Conservation (phyloP, 306 rosid species). For the Glycine tomentella region DNA sequence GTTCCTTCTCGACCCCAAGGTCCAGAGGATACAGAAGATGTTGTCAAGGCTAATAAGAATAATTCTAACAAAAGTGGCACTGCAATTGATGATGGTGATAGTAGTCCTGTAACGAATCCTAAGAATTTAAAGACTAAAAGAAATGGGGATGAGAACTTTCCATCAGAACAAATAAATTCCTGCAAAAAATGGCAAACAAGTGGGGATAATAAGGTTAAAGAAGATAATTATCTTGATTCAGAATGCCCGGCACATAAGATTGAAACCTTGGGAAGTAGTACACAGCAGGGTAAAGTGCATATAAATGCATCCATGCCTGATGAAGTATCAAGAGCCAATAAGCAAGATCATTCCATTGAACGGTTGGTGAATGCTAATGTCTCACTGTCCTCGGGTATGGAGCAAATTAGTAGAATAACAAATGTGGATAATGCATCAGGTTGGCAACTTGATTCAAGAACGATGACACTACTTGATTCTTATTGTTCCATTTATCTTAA, state of each 20-base stretch:
- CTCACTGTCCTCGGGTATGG: conserved; percentile 63
- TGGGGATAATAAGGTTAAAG: conserved; percentile 73
- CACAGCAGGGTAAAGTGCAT: conserved; percentile 67
- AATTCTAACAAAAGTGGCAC: conserved; percentile 60
- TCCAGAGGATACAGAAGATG: conserved; percentile 94
- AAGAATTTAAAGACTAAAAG: conserved; percentile 61
- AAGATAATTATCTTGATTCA: conserved; percentile 63
- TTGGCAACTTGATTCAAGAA: conserved; percentile 51
- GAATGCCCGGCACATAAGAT: conserved; percentile 59
- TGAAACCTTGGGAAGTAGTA: conserved; percentile 59
- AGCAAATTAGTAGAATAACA: conserved; percentile 75
- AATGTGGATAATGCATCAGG: conserved; percentile 74
- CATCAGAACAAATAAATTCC: conserved; percentile 74
- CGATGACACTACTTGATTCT: conserved; percentile 31
- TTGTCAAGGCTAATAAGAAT: conserved; percentile 60
- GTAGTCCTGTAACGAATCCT: conserved; percentile 64
- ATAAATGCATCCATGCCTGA: conserved; percentile 66
- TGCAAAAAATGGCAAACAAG: conserved; percentile 73
- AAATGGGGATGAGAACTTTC: conserved; percentile 71
- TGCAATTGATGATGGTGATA: conserved; percentile 65
- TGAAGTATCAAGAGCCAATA: conserved; percentile 70
- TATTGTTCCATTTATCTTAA: not conserved
- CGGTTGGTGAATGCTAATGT: conserved; percentile 60
- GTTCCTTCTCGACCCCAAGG: conserved; percentile 80
- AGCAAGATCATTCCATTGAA: conserved; percentile 72